Conservation (phyloP, 352 stramenopile genomes). For the Pythium insidiosum region DNA sequence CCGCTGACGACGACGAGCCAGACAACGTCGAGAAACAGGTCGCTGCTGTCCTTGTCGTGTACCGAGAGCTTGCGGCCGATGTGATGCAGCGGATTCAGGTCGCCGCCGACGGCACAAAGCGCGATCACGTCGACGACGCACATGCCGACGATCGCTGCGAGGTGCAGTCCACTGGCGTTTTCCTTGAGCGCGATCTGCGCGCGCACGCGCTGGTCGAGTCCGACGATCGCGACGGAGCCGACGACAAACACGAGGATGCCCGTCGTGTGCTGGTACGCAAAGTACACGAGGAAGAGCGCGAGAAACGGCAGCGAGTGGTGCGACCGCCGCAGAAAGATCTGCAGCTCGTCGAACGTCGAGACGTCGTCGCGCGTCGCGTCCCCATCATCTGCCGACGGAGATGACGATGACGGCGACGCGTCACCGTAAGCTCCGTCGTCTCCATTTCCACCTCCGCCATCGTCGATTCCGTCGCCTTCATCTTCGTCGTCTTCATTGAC, state of each 20-base stretch:
- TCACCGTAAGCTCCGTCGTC: background rate
- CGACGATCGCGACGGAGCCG: conserved; percentile 55
- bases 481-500: background rate
- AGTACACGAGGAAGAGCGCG: conserved; percentile 63
- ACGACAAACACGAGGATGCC: conserved; percentile 62
- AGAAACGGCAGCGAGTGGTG: conserved; percentile 72
- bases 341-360: conserved; percentile 45
- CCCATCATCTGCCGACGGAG: conserved; percentile 5
- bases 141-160: conserved; percentile 45
- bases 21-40: conserved; percentile 53
- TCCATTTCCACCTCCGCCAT: background rate
- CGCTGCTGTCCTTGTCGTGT: conserved; percentile 12
- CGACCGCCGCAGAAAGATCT: conserved; percentile 50
- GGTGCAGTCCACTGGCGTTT: conserved; percentile 38
- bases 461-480: background rate
- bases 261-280: conserved; percentile 68
- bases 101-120: conserved; percentile 49
- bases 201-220: conserved; percentile 62
- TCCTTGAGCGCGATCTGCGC: conserved; percentile 72
- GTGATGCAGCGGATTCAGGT: conserved; percentile 47
- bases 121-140: conserved; percentile 50
- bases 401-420: conserved; percentile 2
- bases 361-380: conserved; percentile 4
- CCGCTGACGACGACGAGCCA: conserved; percentile 76
- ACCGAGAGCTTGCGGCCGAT: conserved; percentile 26